phyloP scores from a whole-genome alignment of 2,329 filamentous ascomycete genomes.

The Colletotrichum sansevieriae region DNA sequence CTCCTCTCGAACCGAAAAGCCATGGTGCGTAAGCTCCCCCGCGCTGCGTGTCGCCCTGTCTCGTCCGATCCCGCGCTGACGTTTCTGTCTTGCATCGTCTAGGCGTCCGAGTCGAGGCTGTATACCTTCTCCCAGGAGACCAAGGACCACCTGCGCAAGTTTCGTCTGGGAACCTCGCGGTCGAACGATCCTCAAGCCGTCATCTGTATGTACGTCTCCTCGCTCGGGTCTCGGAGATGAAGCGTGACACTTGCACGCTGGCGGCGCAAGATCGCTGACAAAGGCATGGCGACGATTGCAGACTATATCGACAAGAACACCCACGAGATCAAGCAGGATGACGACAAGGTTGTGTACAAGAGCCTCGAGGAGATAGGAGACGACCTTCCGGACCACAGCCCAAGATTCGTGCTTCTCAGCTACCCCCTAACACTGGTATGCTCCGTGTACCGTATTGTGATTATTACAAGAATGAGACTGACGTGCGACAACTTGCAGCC shows the following conservation, averaged over 20 bases:
- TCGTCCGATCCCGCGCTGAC: slow-evolving; percentile 29
- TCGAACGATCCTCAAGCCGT: slow-evolving; percentile 89
- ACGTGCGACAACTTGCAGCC: slow-evolving; percentile 62
- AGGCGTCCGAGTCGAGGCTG: slow-evolving; percentile 85
- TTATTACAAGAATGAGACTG: background rate
- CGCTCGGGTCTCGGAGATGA: slow-evolving; percentile 1
- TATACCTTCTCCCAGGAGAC: slow-evolving; percentile 95
- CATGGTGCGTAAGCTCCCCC: slow-evolving; percentile 27
- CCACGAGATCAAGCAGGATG: slow-evolving; percentile 88
- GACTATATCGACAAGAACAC: slow-evolving; percentile 92
- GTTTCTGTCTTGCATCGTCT: background rate
- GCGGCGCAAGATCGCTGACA: background rate
- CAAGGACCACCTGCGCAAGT: slow-evolving; percentile 91
- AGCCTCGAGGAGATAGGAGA: slow-evolving; percentile 85
- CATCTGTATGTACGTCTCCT: slow-evolving; percentile 80
- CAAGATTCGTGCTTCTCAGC: slow-evolving; percentile 89
- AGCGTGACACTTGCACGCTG: too few species aligned
- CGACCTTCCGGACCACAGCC: slow-evolving; percentile 91
- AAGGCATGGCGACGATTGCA: slow-evolving; percentile 51
- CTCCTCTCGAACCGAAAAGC: background rate
- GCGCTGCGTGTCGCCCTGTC: background rate
- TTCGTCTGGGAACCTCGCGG: slow-evolving; percentile 90
- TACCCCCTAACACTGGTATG: slow-evolving; percentile 89
- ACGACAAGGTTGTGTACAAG: slow-evolving; percentile 82
- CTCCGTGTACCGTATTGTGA: slow-evolving; percentile 14